These are phyloP conservation scores for Nectriaceae sp. DNA, from an alignment of 2,329 filamentous ascomycete genomes.

Conservation along the genomic window DNA sequence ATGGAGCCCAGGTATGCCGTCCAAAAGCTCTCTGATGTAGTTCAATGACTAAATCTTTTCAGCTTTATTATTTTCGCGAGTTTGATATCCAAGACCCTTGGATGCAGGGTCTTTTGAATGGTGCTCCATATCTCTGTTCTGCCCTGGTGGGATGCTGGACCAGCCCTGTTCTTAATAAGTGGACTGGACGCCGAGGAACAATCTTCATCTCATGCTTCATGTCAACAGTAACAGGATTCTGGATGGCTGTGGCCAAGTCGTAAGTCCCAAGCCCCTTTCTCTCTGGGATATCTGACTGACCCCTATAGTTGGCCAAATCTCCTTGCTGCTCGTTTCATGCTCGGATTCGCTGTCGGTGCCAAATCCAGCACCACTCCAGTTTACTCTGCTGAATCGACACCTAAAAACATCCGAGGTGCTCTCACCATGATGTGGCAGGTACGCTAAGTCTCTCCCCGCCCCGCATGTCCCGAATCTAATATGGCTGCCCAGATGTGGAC, in stretches of 20 bases:
- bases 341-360: slow-evolving; percentile 40
- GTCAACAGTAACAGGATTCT: slow-evolving; percentile 52
- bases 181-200: slow-evolving; percentile 63
- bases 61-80: slow-evolving; percentile 38
- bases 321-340: slow-evolving; percentile 34
- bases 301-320: slow-evolving; percentile 20
- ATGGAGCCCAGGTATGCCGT: too few relatives aligned
- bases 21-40: too few relatives aligned
- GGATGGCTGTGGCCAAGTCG: slow-evolving; percentile 58
- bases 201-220: slow-evolving; percentile 63
- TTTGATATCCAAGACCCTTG: slow-evolving; percentile 37
- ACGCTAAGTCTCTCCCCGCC: not conserved
- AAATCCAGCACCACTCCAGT: slow-evolving; percentile 39
- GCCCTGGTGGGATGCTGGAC: slow-evolving; percentile 38
- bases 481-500: slow-evolving; percentile 28
- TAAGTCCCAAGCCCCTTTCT: slow-evolving; percentile 39
- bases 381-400: slow-evolving; percentile 39
- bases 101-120: slow-evolving; percentile 59
- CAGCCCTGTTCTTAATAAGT: slow-evolving; percentile 53
- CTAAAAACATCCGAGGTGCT: slow-evolving; percentile 40
- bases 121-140: slow-evolving; percentile 56
- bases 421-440: slow-evolving; percentile 41
- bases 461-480: not conserved
- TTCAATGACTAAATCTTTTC: slow-evolving; percentile 29
- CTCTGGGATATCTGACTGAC: not conserved